A percentile compares a stretch with the other conserved stretches of the same genome.
phyloP scores from a whole-genome alignment of 345 rosid species.

The Eucalyptus rudis region DNA sequence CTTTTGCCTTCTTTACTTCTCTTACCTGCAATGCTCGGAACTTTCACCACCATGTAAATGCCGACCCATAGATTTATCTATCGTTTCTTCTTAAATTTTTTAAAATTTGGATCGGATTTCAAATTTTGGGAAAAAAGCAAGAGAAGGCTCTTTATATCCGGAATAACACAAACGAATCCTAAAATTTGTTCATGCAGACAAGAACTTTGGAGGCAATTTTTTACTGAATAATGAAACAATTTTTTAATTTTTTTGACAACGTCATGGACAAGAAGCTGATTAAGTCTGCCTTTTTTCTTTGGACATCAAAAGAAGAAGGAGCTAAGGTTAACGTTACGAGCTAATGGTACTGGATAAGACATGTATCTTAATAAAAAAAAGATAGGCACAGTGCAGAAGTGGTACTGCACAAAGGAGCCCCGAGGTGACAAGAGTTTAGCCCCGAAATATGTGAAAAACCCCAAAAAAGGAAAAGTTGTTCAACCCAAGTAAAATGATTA shows the following conservation, averaged over 20 bases:
- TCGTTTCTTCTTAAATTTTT: neutral
- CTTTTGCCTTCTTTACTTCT: neutral
- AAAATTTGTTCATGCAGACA: neutral
- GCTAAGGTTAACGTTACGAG: neutral
- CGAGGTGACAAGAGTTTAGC: neutral
- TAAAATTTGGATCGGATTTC: neutral
- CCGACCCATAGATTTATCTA: neutral
- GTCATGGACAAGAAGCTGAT: neutral
- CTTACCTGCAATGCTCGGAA: no score
- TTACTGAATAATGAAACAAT: neutral
- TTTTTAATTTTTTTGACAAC: neutral
- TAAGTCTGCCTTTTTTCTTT: neutral
- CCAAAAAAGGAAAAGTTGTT: neutral
- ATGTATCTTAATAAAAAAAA: neutral
- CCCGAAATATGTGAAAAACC: neutral
- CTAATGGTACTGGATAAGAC: neutral
- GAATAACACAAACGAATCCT: neutral
- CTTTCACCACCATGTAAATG: neutral
- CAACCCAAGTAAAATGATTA: neutral
- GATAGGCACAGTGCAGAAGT: neutral
- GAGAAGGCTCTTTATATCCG: neutral
- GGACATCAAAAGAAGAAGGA: neutral
- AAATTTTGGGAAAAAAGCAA: neutral
- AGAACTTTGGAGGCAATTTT: neutral
- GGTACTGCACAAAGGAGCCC: neutral